Evolutionary conservation across 768 basidiomycete species (phyloP), one percentile per base, ranked within the genome.

Genomic region (Lentinus tigrinus): DNA sequence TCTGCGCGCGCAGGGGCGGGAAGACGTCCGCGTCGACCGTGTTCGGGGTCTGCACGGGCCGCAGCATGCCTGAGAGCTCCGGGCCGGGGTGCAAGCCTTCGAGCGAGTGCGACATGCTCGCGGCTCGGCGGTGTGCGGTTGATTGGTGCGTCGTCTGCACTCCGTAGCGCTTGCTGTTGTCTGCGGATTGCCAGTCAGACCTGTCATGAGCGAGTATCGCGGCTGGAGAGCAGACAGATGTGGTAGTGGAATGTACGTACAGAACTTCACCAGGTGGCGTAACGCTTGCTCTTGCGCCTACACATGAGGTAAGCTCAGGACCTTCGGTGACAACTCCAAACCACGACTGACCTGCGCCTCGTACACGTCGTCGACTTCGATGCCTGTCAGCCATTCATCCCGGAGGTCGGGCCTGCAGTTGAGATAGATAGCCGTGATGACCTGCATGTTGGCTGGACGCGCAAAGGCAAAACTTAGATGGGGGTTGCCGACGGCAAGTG

Each of bases 401-500:
- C 96, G 84, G 40, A 99, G 80, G 69, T 98, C 96, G 8, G 97
- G 97, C 52, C 97, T 83, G 70, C 95, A 98, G 68, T 98, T 97
- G 57, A 98, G 78, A 72, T 99, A 99, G 63, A 99, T 98, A 17
- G 95, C 87, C 9, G 97, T 99, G 65, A 99, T 98, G 55, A 98
- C 92, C 75, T 99, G 98, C 97, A 99, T 99, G 72, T 98, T 99
- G 21, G 93, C 96, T 98, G 68, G 14, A 38, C 51, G 36, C 23
- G 26, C 52, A 43, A 14, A 52, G 43, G 21, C 43, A 46, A 46
- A 46, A 39, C 52, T 57, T 47, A 11, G 28, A 11, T 31, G 31
- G 11, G 27, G 48, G 47, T 39, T 54, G 46, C 59, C 50, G 31
- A 36, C 38, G 34, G 44, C 36, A 21, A 21, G 19, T 55, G 19